phyloP scores from a whole-genome alignment of 2,329 filamentous ascomycete species.

The Colletotrichum tabaci region DNA sequence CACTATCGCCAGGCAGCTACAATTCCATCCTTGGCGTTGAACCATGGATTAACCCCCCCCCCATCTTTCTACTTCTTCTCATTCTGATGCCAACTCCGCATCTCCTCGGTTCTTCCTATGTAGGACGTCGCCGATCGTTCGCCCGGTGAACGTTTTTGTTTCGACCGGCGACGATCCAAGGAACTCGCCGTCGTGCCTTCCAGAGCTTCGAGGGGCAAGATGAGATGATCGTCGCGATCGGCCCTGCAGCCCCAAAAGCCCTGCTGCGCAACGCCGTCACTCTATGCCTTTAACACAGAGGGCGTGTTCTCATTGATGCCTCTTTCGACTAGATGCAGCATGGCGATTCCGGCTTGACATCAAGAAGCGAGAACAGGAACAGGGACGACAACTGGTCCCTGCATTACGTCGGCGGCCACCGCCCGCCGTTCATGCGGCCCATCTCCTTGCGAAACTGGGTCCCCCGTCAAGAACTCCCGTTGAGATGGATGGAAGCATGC shows the following conservation, averaged over 20 bases:
- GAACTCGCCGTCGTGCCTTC: not conserved
- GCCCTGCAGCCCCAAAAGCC: not conserved
- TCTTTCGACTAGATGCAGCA: not conserved
- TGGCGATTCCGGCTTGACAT: not conserved
- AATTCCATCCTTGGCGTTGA: not conserved
- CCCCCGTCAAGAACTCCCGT: not conserved
- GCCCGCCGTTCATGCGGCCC: not conserved
- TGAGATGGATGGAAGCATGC: not conserved
- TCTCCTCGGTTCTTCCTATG: not conserved
- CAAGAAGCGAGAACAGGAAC: not conserved
- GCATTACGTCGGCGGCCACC: constrained; percentile 3
- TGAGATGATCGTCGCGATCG: not conserved
- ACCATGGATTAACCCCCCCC: no score
- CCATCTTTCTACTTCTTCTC: no score
- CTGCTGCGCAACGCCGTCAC: constrained; percentile 15
- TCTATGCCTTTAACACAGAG: not conserved
- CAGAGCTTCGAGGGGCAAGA: not conserved
- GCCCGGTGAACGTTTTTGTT: not conserved
- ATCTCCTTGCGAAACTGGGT: not conserved
- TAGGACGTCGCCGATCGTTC: not conserved
- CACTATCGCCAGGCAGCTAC: constrained; percentile 23
- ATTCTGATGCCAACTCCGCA: not conserved
- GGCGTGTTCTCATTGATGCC: not conserved
- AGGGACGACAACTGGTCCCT: not conserved
- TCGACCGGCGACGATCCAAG: not conserved